These are phyloP conservation scores for Chalara sp. DNA, from an alignment of 2,329 filamentous ascomycete genomes.

Conservation along the genomic window DNA sequence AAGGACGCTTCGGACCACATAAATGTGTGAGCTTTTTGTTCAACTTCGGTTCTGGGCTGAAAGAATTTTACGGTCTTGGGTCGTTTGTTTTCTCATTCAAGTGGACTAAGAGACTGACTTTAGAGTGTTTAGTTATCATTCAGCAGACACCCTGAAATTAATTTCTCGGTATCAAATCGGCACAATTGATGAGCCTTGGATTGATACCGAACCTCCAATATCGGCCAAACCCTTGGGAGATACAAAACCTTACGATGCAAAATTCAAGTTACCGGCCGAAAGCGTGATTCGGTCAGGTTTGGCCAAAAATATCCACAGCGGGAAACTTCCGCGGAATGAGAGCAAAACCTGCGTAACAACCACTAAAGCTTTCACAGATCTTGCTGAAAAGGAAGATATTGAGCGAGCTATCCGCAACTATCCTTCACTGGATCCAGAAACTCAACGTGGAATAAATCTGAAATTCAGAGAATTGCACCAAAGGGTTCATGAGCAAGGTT, in stretches of 20 bases:
- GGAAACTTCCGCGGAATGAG: neutral
- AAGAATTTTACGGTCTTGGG: neutral
- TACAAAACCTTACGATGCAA: no score
- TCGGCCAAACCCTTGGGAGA: conserved; percentile 51
- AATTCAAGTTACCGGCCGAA: neutral
- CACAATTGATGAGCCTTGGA: conserved; percentile 68
- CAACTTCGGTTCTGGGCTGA: conserved; percentile 2
- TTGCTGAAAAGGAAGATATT: conserved; percentile 60
- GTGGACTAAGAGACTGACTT: neutral
- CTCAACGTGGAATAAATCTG: conserved; percentile 46
- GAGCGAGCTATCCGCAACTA: conserved; percentile 33
- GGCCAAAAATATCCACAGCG: neutral
- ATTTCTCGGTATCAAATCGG: conserved; percentile 63
- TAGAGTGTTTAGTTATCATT: conserved; percentile 63
- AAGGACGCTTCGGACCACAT: conserved; percentile 89
- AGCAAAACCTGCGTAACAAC: neutral
- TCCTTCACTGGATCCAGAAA: conserved; percentile 46
- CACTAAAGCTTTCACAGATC: conserved; percentile 41
- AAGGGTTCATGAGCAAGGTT: conserved; percentile 44
- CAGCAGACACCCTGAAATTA: conserved; percentile 50
- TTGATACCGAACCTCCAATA: conserved; percentile 81
- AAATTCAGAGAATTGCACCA: conserved; percentile 53
- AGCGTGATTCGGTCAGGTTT: neutral
- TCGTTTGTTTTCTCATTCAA: neutral
- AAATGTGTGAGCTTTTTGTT: conserved; percentile 58